Evolutionary conservation across 1,139 yeast species (phyloP).

Genomic region (Sugiyamaella neomexicana): DNA sequence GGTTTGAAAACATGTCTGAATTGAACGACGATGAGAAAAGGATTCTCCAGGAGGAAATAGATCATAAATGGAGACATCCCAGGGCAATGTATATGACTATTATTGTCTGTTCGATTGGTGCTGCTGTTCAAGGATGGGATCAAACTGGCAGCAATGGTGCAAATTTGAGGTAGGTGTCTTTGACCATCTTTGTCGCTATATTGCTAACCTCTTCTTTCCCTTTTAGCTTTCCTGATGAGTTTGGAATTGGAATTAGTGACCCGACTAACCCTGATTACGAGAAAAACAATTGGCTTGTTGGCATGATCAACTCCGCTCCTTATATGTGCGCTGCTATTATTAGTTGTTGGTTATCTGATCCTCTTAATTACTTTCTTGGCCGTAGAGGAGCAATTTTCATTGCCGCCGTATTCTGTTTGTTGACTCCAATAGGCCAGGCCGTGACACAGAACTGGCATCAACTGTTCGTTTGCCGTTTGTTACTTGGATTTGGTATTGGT

Average conservation of each 20-base stretch:
- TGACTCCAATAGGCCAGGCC: conserved; percentile 47
- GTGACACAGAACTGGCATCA: conserved; percentile 73
- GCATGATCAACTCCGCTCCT: conserved; percentile 77
- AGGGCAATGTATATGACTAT: conserved; percentile 58
- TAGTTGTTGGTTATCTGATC: conserved; percentile 74
- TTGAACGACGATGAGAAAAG: conserved; percentile 62
- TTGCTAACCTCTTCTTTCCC: no score
- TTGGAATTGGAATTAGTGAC: conserved; percentile 50
- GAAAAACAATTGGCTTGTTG: conserved; percentile 63
- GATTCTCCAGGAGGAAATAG: conserved; percentile 51
- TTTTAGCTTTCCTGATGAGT: conserved; percentile 53
- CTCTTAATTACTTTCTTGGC: conserved; percentile 60
- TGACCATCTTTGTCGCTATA: neutral
- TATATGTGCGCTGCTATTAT: conserved; percentile 68
- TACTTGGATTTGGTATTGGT: conserved; percentile 77
- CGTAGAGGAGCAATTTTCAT: conserved; percentile 71
- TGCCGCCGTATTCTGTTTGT: conserved; percentile 57
- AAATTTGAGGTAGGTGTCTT: conserved; percentile 45
- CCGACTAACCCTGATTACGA: conserved; percentile 22
- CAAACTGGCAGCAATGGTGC: conserved; percentile 88
- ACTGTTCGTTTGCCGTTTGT: conserved; percentile 66
- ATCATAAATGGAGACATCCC: conserved; percentile 69
- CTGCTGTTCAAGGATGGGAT: conserved; percentile 91
- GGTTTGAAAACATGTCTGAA: conserved; percentile 45
- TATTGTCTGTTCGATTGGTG: conserved; percentile 78